phyloP scores from a whole-genome alignment of 2,329 filamentous ascomycete species.

The Lecanicillium sp. region DNA sequence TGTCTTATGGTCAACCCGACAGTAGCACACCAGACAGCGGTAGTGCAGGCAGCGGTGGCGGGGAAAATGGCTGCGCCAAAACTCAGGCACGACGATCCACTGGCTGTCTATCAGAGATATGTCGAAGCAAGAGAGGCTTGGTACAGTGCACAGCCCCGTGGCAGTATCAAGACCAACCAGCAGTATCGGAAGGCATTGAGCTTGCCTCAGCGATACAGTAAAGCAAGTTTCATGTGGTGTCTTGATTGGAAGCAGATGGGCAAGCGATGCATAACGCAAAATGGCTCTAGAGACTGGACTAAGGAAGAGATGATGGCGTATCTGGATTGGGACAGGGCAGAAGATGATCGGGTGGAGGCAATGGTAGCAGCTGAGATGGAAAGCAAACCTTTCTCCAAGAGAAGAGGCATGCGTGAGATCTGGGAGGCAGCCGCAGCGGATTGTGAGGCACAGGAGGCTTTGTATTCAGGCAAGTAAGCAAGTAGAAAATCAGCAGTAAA shows the following conservation, averaged over 20 bases:
- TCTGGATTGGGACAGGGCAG: background rate
- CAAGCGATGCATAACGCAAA: background rate
- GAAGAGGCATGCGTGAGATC: too few species aligned
- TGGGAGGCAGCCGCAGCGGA: too few species aligned
- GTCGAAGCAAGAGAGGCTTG: conserved; percentile 11
- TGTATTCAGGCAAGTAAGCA: too few species aligned
- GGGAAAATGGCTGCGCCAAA: background rate
- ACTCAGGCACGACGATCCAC: background rate
- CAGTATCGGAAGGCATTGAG: conserved; percentile 1
- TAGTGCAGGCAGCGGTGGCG: background rate
- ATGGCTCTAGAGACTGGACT: background rate
- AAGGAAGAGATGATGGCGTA: too few species aligned
- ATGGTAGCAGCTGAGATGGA: background rate
- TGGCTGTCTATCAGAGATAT: conserved; percentile 14
- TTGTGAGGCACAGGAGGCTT: too few species aligned
- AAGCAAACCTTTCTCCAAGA: too few species aligned
- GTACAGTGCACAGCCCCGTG: conserved; percentile 11
- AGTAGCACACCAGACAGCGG: background rate
- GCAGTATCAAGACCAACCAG: conserved; percentile 13
- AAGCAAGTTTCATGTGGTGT: too few species aligned
- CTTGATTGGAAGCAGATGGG: too few species aligned
- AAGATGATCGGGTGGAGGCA: background rate
- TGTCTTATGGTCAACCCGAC: background rate
- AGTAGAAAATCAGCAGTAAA: too few species aligned
- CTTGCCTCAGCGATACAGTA: too few species aligned